phyloP scores from a whole-genome alignment of 2,329 filamentous ascomycete species.

The Ambrosiella xylebori region DNA sequence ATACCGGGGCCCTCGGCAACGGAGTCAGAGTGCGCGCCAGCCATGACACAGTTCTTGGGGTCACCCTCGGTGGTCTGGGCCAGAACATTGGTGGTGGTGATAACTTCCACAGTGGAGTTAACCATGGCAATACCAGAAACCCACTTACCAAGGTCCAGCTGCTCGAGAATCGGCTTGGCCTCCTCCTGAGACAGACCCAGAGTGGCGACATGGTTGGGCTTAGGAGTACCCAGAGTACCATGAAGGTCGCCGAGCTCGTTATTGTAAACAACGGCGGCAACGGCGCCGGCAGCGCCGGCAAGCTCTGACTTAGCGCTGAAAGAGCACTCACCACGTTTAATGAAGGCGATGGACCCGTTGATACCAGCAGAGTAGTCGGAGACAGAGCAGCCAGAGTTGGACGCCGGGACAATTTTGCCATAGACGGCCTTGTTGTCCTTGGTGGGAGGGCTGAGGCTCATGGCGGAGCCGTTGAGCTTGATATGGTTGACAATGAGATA shows the following conservation, averaged over 20 bases:
- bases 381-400: slow-evolving; percentile 44
- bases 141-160: slow-evolving; percentile 32
- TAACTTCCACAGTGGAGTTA: slow-evolving; percentile 36
- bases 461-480: slow-evolving; percentile 35
- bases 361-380: slow-evolving; percentile 45
- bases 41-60: slow-evolving; percentile 45
- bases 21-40: slow-evolving; percentile 47
- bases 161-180: slow-evolving; percentile 36
- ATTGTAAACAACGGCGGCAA: slow-evolving; percentile 60
- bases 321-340: slow-evolving; percentile 50
- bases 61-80: slow-evolving; percentile 44
- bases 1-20: slow-evolving; percentile 51
- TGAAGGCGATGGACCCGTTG: slow-evolving; percentile 49
- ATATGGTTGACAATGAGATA: slow-evolving; percentile 37
- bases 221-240: slow-evolving; percentile 51
- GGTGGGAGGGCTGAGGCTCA: slow-evolving; percentile 52
- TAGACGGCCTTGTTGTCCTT: slow-evolving; percentile 39
- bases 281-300: slow-evolving; percentile 52
- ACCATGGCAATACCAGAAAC: slow-evolving; percentile 42
- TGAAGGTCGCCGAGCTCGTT: slow-evolving; percentile 43
- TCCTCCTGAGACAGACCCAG: slow-evolving; percentile 47
- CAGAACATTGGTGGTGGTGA: slow-evolving; percentile 42
- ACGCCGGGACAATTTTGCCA: slow-evolving; percentile 41
- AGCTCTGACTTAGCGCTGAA: slow-evolving; percentile 55
- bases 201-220: slow-evolving; percentile 44